Evolutionary conservation across 2,329 filamentous ascomycete species (phyloP).

Genomic region (Ophiostoma fasciatum): DNA sequence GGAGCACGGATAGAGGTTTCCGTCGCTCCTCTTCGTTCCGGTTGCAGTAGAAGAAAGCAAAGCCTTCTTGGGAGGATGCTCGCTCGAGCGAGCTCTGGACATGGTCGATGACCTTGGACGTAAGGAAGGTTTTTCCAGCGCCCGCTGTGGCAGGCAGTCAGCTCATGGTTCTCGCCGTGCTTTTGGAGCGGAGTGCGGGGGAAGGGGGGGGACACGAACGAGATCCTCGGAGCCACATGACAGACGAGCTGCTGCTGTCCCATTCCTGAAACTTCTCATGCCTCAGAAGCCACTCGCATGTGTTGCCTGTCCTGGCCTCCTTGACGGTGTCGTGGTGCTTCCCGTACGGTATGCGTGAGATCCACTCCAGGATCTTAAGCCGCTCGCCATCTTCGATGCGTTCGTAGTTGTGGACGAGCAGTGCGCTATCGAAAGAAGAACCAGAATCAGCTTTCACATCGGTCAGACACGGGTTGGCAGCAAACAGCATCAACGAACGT

Average conservation of each 20-base stretch:
- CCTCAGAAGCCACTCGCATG: slow-evolving; percentile 5
- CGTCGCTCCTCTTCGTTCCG: slow-evolving; percentile 15
- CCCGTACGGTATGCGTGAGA: slow-evolving; percentile 6
- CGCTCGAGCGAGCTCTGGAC: slow-evolving; percentile 1
- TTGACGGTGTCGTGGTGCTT: slow-evolving; percentile 7
- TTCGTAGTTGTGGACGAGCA: slow-evolving; percentile 1
- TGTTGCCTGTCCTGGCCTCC: slow-evolving; percentile 1
- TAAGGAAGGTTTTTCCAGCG: slow-evolving; percentile 11
- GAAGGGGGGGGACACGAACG: slow-evolving; percentile 1
- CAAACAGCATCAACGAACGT: too few relatives aligned
- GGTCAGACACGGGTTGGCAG: too few relatives aligned
- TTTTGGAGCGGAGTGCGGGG: too few relatives aligned
- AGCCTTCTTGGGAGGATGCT: slow-evolving; percentile 9
- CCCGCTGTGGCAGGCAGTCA: slow-evolving; percentile 6
- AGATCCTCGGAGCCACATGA: slow-evolving; percentile 9
- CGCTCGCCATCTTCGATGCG: slow-evolving; percentile 2
- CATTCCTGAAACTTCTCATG: slow-evolving; percentile 4
- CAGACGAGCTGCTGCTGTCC: slow-evolving; percentile 2
- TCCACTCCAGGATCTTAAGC: slow-evolving; percentile 9
- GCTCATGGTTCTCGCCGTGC: too few relatives aligned
- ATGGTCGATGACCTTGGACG: slow-evolving; percentile 10
- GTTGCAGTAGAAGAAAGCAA: slow-evolving; percentile 23
- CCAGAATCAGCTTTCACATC: too few relatives aligned
- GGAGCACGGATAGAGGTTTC: slow-evolving; percentile 18
- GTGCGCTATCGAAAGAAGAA: too few relatives aligned